Evolutionary conservation across 306 rosid genomes (phyloP), one percentile per base, ranked within the genome.

Genomic region (Cicer cuneatum): DNA sequence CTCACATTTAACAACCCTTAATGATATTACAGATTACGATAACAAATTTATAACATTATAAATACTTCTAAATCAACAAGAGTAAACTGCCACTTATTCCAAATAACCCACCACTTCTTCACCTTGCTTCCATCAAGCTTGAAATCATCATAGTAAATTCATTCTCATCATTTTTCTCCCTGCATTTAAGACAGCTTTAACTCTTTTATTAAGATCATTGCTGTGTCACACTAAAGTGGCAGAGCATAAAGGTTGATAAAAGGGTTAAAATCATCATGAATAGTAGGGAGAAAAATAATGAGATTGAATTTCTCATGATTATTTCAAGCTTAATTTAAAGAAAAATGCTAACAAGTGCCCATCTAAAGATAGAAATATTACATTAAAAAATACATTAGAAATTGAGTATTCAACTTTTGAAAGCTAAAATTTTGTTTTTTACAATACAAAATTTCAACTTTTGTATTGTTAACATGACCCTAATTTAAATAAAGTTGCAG

Each of bases 1-100:
- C 33, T 53, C 73, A n/a, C 48, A 64, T 71, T 76, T 57, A 53
- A 54, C 71, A 68, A 60, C 43, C 39, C 70, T 57, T 48, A 66
- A 38, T 29, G 69, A 64, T 38, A 52, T 53, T n/a, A 16, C 18
- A 51, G 40, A 35, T 71, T 61, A 77, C 78, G 51, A 40, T 35
- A 57, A 76, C 69, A 51, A 60, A 47, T 37, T 13, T 24, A 49
- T n/a, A 51, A 51, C 24, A 51, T 51, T 15, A 15, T 51, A 51
- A 41, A 7, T 41, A 41, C 59, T 41, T 42, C 43, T 9, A 43
- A 72, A 39, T 79, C 18, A n/a, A 68, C 10, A 67, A 60, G 62
- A 40, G 39, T 19, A 69, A 47, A 35, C 11, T 18, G 37, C 42
- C 8, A 35, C 33, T 41, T 51, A 49, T 49, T 14, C 15, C 15